phyloP scores from a whole-genome alignment of 768 basidiomycete species.

The Suillus subaureus region DNA sequence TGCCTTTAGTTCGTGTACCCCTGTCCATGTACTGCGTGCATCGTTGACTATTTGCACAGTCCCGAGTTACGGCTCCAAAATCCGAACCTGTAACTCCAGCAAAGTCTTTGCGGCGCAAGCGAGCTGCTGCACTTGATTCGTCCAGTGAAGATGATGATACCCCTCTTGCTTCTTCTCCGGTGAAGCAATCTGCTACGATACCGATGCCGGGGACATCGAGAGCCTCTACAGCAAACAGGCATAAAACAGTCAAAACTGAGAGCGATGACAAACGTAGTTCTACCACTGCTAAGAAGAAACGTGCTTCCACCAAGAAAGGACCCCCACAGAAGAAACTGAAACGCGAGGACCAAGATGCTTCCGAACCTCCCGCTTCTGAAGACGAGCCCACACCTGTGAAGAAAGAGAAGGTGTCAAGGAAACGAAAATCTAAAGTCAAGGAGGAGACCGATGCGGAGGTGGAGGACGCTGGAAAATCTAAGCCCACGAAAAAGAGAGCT shows the following conservation, averaged over 20 bases:
- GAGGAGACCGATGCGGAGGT: constrained; percentile 52
- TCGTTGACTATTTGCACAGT: constrained; percentile 40
- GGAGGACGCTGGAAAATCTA: constrained; percentile 50
- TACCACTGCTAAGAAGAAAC: constrained; percentile 47
- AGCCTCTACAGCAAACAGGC: constrained; percentile 43
- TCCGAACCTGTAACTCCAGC: constrained; percentile 20
- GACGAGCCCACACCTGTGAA: constrained; percentile 36
- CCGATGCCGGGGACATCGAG: constrained; percentile 44
- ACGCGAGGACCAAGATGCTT: constrained; percentile 40
- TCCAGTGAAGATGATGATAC: constrained; percentile 69
- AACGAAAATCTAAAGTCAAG: constrained; percentile 48
- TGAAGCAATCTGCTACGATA: constrained; percentile 50
- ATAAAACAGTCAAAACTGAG: constrained; percentile 35
- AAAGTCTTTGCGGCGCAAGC: constrained; percentile 46
- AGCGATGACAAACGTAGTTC: constrained; percentile 46
- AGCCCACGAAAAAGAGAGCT: constrained; percentile 48
- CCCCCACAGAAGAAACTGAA: constrained; percentile 70
- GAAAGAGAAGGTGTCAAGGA: constrained; percentile 31
- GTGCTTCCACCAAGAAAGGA: constrained; percentile 44
- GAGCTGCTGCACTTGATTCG: constrained; percentile 52
- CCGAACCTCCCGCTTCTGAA: constrained; percentile 31
- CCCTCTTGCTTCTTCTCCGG: constrained; percentile 70
- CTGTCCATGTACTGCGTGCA: constrained; percentile 4
- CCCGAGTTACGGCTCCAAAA: constrained; percentile 56
- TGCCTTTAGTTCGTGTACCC: constrained; percentile 61